phyloP scores from a whole-genome alignment of 257 asterid genomes.

The Solanum chmielewskii region DNA sequence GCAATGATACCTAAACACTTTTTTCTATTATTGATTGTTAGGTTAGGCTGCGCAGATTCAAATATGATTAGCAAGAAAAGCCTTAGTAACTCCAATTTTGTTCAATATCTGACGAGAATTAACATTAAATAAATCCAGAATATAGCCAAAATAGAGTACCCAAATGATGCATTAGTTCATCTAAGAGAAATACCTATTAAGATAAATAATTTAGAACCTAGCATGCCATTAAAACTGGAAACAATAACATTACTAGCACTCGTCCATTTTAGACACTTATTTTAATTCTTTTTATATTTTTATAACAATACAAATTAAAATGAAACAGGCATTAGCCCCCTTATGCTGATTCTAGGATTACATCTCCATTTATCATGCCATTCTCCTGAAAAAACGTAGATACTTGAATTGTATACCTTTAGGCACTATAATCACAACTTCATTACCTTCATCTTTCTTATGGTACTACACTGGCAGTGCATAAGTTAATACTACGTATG shows the following conservation, averaged over 20 bases:
- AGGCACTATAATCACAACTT: not conserved
- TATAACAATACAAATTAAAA: not conserved
- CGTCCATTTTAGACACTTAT: not conserved
- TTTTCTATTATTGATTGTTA: not conserved
- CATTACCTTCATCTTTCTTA: not conserved
- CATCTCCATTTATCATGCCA: not conserved
- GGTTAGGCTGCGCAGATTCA: not conserved
- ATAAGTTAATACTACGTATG: not conserved
- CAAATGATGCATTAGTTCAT: not conserved
- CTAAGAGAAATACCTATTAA: not conserved
- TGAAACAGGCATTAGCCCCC: not conserved
- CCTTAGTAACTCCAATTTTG: not conserved
- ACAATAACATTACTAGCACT: not conserved
- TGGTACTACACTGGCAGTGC: not conserved
- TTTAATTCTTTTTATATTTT: not conserved
- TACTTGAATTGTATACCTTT: not conserved
- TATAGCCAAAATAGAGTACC: not conserved
- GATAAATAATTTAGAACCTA: not conserved
- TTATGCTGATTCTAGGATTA: not conserved
- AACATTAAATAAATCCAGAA: not conserved
- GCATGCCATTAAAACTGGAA: not conserved
- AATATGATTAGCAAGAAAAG: not conserved
- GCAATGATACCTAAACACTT: not conserved
- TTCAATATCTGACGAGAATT: not conserved
- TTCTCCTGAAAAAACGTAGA: not conserved